phyloP scores from a whole-genome alignment of 2,329 filamentous ascomycete species.

The Aspergillus sp. region DNA sequence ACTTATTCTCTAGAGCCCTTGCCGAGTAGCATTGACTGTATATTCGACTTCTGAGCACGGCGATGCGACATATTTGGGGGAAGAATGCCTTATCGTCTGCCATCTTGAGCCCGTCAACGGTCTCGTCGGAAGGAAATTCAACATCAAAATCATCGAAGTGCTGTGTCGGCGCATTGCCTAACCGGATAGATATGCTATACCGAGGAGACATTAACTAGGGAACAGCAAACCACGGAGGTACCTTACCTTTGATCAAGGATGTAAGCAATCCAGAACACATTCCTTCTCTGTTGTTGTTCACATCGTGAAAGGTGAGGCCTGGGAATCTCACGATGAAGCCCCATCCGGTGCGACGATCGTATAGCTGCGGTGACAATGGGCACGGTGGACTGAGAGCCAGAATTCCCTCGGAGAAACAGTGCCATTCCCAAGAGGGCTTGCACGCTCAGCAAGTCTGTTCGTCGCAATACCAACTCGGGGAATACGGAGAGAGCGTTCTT shows the following conservation, averaged over 20 bases:
- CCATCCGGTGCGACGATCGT: conserved; percentile 83
- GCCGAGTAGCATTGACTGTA: conserved; percentile 88
- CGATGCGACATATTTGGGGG: conserved; percentile 85
- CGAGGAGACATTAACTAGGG: background rate
- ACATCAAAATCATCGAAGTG: conserved; percentile 86
- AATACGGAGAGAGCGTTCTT: conserved; percentile 95
- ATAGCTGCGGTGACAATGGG: conserved; percentile 87
- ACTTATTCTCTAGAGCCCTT: conserved; percentile 77
- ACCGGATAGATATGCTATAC: conserved; percentile 53
- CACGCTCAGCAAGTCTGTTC: conserved; percentile 87
- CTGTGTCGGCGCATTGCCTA: conserved; percentile 66
- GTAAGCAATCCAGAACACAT: conserved; percentile 74
- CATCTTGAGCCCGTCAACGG: conserved; percentile 80
- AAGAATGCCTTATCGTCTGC: conserved; percentile 90
- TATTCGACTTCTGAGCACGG: conserved; percentile 84
- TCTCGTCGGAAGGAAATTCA: conserved; percentile 81
- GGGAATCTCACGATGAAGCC: conserved; percentile 83
- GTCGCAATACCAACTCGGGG: conserved; percentile 85
- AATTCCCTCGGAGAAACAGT: conserved; percentile 88
- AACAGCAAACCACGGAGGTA: background rate
- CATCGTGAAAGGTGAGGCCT: conserved; percentile 85
- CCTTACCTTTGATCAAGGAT: conserved; percentile 66
- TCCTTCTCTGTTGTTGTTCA: conserved; percentile 82
- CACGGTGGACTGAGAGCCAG: conserved; percentile 87
- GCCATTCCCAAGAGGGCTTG: conserved; percentile 91